Percentiles rank a stretch among this genome's conserved stretches.
Evolutionary conservation across 257 asterid genomes (phyloP).

Genomic region (Eustoma russellianum): DNA sequence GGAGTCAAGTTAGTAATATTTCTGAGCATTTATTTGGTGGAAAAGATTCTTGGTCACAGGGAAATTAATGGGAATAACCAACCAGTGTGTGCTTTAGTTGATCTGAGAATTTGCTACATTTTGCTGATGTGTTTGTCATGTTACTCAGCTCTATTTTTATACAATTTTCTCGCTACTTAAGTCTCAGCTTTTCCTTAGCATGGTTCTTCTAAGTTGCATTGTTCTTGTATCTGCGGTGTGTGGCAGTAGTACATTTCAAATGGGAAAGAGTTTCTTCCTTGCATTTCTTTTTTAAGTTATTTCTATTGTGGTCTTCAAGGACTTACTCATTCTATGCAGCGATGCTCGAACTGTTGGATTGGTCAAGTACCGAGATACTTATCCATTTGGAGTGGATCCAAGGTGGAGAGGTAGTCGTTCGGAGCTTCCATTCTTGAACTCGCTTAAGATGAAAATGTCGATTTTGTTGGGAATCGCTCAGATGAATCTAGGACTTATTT

Average conservation of each 20-base stretch:
- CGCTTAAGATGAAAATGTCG: constrained; percentile 92
- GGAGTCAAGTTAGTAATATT: not conserved
- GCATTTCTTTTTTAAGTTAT: too few species aligned
- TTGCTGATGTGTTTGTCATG: not conserved
- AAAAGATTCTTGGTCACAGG: too few species aligned
- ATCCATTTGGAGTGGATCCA: constrained; percentile 97
- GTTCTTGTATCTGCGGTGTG: too few species aligned
- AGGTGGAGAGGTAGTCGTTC: constrained; percentile 96
- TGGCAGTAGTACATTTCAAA: too few species aligned
- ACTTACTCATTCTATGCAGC: constrained; percentile 30
- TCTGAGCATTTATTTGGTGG: constrained; percentile 1
- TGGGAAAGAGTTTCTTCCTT: too few species aligned
- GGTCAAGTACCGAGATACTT: constrained; percentile 54
- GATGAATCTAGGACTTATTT: constrained; percentile 82
- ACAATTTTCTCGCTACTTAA: too few species aligned
- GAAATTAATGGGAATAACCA: too few species aligned
- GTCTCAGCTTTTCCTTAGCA: too few species aligned
- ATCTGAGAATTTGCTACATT: not conserved
- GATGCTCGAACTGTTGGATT: constrained; percentile 62
- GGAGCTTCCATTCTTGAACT: constrained; percentile 90
- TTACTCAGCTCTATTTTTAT: too few species aligned
- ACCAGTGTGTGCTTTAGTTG: not conserved
- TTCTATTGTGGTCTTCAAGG: not conserved
- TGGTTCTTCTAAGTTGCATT: too few species aligned
- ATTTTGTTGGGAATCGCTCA: constrained; percentile 82